phyloP scores from a whole-genome alignment of 2,329 filamentous ascomycete genomes.

The Clarireedia sp. region DNA sequence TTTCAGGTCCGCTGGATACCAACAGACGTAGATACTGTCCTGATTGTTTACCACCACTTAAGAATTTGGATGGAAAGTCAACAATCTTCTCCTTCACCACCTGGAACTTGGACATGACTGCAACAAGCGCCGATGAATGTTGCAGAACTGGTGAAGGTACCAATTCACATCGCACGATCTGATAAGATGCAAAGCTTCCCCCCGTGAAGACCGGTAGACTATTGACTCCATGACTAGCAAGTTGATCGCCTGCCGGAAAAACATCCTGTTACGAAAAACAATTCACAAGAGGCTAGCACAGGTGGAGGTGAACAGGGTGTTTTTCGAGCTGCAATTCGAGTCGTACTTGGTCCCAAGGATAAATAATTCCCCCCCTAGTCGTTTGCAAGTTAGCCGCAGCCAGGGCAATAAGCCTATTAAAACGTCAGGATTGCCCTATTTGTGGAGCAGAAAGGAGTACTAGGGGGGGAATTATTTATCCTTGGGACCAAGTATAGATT shows the following conservation, averaged over 20 bases:
- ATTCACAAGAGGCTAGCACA: not conserved
- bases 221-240: not conserved
- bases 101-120: slow-evolving; percentile 3
- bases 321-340: too few relatives aligned
- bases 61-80: not conserved
- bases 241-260: not conserved
- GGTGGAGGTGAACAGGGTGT: not conserved
- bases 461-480: too few relatives aligned
- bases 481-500: too few relatives aligned
- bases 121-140: not conserved
- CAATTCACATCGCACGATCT: not conserved
- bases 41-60: not conserved
- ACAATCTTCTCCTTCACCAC: not conserved
- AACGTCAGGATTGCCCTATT: too few relatives aligned
- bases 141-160: not conserved
- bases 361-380: too few relatives aligned
- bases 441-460: too few relatives aligned
- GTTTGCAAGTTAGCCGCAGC: too few relatives aligned
- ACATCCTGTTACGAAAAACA: not conserved
- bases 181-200: not conserved
- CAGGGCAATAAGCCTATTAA: too few relatives aligned
- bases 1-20: not conserved
- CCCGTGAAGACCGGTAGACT: not conserved
- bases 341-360: too few relatives aligned
- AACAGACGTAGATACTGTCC: slow-evolving; percentile 2